Base-by-base conservation (phyloP, 2,329 filamentous ascomycete species). In the Verticillium nonalfalfae region DNA sequence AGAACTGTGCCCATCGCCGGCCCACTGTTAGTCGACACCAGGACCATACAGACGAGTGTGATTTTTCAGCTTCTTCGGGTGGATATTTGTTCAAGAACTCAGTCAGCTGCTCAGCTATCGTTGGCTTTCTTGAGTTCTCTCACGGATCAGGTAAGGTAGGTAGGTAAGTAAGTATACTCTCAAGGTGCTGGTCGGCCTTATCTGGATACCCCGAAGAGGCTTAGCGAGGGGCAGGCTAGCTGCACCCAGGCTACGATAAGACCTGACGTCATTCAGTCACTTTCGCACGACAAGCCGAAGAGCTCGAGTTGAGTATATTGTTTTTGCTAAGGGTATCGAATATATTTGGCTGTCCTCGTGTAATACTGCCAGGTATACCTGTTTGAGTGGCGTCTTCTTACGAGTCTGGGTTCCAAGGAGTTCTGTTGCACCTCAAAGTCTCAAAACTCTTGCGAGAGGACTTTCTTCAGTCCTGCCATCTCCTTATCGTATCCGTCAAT, bases 401-500 rank as follows among this genome's bases (percentile, higher is more conserved):
- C 18, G 9, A 52, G 4, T 36, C 13, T 4, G 14, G 1, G 18
- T 15, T 45, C 39, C 39, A 9, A 13, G 13, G 35, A 36, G 2
- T 36, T 36, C 35, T 13, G 35, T 13, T 36, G 9, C 9, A 13
- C 13, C 35, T 36, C 26, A 36, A 36, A 36, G 13, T 36, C 9
- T 52, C 11, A 52, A 21, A 52, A 52, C 7, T 52, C 6, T 52
- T 72, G 69, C 11, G 68, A 69, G 66, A 95, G 73, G 55, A 91
- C 76, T 79, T 89, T 90, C 80, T 94, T 94, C 76, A 96, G 74
- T 50, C 65, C 76, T 1, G 75, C 84, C 74, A 89, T 91, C 71
- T 96, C 87, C 67, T 74, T 79, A 75, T 97, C 93, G 72, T 88
- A 90, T 59, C 76, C 80, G 67, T 86, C 82, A 63, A 97, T 86